Evolutionary conservation across 495 filamentous ascomycete species (phyloP).

Genomic region (Penicillium silybi): DNA sequence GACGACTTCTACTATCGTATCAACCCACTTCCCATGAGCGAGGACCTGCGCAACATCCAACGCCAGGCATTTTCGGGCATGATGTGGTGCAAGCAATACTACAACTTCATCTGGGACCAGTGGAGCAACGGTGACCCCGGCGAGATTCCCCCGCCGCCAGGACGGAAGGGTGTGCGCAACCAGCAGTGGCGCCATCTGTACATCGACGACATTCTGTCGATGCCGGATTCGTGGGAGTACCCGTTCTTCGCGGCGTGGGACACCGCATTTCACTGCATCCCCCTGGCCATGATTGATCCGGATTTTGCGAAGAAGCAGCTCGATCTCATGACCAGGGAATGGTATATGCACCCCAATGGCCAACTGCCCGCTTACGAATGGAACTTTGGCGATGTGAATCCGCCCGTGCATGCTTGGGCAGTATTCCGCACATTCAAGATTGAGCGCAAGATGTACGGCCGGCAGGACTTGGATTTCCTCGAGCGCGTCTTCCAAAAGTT

Average conservation of each 20-base stretch:
- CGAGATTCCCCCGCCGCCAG: slow-evolving; percentile 77
- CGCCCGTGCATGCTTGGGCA: slow-evolving; percentile 94
- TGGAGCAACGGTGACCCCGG: slow-evolving; percentile 80
- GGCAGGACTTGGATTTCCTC: slow-evolving; percentile 90
- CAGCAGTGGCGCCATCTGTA: slow-evolving; percentile 88
- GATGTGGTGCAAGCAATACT: slow-evolving; percentile 98
- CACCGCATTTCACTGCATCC: slow-evolving; percentile 93
- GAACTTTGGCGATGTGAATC: slow-evolving; percentile 98
- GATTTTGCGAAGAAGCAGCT: slow-evolving; percentile 98
- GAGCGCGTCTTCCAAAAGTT: slow-evolving; percentile 96
- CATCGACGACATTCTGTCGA: slow-evolving; percentile 89
- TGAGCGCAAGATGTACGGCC: slow-evolving; percentile 93
- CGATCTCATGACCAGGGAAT: slow-evolving; percentile 90
- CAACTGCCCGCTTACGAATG: slow-evolving; percentile 92
- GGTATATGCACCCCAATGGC: slow-evolving; percentile 99
- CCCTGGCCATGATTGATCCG: slow-evolving; percentile 92
- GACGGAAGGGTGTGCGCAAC: slow-evolving; percentile 78
- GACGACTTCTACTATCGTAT: slow-evolving; percentile 95
- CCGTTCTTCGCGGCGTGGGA: slow-evolving; percentile 99
- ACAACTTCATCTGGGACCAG: slow-evolving; percentile 94
- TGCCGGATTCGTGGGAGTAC: slow-evolving; percentile 99
- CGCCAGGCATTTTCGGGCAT: slow-evolving; percentile 91
- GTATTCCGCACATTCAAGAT: slow-evolving; percentile 96
- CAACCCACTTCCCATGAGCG: slow-evolving; percentile 89
- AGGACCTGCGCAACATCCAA: slow-evolving; percentile 93